phyloP scores from a whole-genome alignment of 176 grass and related monocot genomes.

The Oryza coarctata region DNA sequence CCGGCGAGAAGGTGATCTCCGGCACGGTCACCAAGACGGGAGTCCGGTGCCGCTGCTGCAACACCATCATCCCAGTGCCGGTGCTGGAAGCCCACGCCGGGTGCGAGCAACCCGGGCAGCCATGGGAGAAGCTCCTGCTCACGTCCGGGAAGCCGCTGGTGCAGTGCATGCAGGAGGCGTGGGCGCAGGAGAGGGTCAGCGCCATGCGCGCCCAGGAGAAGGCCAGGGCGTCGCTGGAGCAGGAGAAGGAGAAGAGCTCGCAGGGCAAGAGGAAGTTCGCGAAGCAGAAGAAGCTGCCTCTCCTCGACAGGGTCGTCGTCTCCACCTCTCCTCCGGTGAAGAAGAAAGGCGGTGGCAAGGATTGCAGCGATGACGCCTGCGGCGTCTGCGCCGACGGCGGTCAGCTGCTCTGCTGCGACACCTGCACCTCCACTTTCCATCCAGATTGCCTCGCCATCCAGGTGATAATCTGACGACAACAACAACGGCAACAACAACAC shows the following conservation, averaged over 20 bases:
- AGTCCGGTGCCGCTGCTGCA: slow-evolving; percentile 54
- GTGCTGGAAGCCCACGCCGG: slow-evolving; percentile 53
- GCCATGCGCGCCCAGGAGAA: slow-evolving; percentile 19
- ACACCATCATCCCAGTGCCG: slow-evolving; percentile 32
- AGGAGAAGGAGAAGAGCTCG: slow-evolving; percentile 24
- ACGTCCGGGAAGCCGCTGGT: slow-evolving; percentile 59
- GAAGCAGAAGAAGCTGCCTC: slow-evolving; percentile 18
- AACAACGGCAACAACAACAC: too few species aligned
- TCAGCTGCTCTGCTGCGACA: slow-evolving; percentile 75
- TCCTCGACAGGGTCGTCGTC: neutral
- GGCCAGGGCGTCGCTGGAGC: slow-evolving; percentile 21
- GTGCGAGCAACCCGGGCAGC: neutral
- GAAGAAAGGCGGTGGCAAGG: slow-evolving; percentile 36
- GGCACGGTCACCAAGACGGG: slow-evolving; percentile 45
- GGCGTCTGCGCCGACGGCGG: slow-evolving; percentile 79
- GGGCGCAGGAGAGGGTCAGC: slow-evolving; percentile 31
- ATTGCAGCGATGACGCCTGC: slow-evolving; percentile 80
- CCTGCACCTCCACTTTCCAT: slow-evolving; percentile 79
- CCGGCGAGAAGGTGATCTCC: slow-evolving; percentile 35
- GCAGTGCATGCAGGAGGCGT: slow-evolving; percentile 54
- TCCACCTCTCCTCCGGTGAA: neutral
- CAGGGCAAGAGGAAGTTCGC: slow-evolving; percentile 30
- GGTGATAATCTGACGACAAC: neutral
- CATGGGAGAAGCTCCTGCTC: slow-evolving; percentile 64
- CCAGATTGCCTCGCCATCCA: slow-evolving; percentile 61